phyloP scores from a whole-genome alignment of 164 flowering plant genomes.

The Amborella trichopoda region DNA sequence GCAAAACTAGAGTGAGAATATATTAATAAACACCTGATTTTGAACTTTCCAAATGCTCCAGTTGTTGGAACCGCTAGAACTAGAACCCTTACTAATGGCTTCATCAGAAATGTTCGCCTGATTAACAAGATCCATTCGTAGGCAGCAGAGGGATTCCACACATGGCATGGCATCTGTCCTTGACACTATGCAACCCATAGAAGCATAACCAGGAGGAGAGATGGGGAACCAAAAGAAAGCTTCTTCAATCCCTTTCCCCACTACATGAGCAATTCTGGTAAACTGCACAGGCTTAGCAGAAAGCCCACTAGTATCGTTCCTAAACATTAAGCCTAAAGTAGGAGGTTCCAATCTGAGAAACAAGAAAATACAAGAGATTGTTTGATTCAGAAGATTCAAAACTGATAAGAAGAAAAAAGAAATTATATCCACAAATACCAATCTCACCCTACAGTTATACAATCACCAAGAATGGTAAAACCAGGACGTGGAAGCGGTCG shows the following conservation, averaged over 20 bases:
- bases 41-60: conserved; percentile 99
- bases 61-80: conserved; percentile 57
- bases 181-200: conserved; percentile 82
- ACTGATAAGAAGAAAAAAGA: background rate
- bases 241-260: conserved; percentile 68
- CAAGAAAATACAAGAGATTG: too few species aligned
- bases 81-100: conserved; percentile 66
- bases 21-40: conserved; percentile 97
- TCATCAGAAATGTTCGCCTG: conserved; percentile 59
- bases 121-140: conserved; percentile 82
- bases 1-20: too few species aligned
- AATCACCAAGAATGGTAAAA: conserved; percentile 80
- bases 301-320: conserved; percentile 51
- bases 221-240: conserved; percentile 94
- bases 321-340: conserved; percentile 74
- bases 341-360: too few species aligned
- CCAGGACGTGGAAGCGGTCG: conserved; percentile 79
- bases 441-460: conserved; percentile 90
- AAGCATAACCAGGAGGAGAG: conserved; percentile 97
- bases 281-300: conserved; percentile 86
- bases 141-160: conserved; percentile 64
- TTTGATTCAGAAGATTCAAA: too few species aligned
- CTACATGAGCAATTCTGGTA: conserved; percentile 74
- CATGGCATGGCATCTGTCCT: conserved; percentile 59
- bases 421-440: background rate